Evolutionary conservation across 2,329 filamentous ascomycete genomes (phyloP).

Genomic region (Rutstroemia sp.): DNA sequence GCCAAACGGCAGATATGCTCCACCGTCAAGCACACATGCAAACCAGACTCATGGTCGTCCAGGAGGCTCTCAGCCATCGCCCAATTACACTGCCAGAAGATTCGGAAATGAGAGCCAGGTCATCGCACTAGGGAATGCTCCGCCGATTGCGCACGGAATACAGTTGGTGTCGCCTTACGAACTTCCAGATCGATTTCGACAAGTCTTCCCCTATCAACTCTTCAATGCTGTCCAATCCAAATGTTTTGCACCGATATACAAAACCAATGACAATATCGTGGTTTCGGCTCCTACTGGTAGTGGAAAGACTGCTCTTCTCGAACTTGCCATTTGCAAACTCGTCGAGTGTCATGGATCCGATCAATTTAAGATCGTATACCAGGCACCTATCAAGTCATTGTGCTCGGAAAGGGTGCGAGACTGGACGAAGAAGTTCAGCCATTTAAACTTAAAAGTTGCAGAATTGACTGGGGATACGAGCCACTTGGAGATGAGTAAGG

Average conservation of each 20-base stretch:
- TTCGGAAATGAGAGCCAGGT: constrained; percentile 4
- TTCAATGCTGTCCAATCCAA: constrained; percentile 83
- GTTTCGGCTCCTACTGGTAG: constrained; percentile 78
- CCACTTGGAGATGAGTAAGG: constrained; percentile 53
- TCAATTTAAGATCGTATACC: constrained; percentile 76
- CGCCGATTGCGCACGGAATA: constrained; percentile 40
- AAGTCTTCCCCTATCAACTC: constrained; percentile 63
- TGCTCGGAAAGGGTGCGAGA: constrained; percentile 71
- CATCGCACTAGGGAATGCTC: constrained; percentile 21
- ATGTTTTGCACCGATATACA: constrained; percentile 61
- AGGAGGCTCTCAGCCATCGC: background rate
- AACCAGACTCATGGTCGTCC: background rate
- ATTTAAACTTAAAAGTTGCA: constrained; percentile 59
- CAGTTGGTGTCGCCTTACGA: constrained; percentile 49
- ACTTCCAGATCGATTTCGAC: constrained; percentile 61
- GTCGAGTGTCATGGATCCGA: constrained; percentile 47
- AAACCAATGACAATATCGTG: constrained; percentile 66
- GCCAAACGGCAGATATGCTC: background rate
- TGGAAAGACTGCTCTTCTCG: constrained; percentile 75
- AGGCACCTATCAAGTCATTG: constrained; percentile 76
- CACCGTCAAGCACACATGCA: background rate
- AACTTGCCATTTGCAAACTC: constrained; percentile 73
- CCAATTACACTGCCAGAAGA: background rate
- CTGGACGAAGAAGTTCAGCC: constrained; percentile 68
- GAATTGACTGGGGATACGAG: constrained; percentile 81